Conservation (phyloP, 805 yeast genomes). For the Wickerhamomyces alni region DNA sequence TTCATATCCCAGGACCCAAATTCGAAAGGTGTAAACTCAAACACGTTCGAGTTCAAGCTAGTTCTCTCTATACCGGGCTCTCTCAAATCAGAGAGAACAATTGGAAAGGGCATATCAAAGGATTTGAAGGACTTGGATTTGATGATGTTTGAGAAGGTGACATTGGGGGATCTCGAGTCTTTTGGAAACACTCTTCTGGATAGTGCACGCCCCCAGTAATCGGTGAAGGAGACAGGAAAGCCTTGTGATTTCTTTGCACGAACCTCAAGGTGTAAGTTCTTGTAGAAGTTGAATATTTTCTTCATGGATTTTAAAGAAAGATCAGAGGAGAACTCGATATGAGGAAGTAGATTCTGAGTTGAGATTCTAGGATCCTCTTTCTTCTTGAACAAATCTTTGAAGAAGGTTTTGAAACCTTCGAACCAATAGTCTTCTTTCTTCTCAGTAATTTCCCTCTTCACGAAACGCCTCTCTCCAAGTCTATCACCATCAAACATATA, state of each 20-base stretch:
- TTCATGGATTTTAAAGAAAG: conserved; percentile 25
- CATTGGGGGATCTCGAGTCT: conserved; percentile 28
- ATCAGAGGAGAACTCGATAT: conserved; percentile 15
- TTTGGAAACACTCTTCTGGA: conserved; percentile 39
- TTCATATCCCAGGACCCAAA: conserved; percentile 64
- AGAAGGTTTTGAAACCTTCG: conserved; percentile 17
- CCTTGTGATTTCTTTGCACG: conserved; percentile 47
- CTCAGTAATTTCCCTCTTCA: conserved; percentile 3
- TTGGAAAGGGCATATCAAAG: conserved; percentile 44
- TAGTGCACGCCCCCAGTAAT: conserved; percentile 64
- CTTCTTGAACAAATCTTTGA: conserved; percentile 23
- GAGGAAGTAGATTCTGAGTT: conserved; percentile 12
- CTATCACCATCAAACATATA: background rate
- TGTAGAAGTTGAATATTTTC: conserved; percentile 40
- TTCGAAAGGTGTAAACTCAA: conserved; percentile 61
- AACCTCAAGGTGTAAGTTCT: conserved; percentile 47
- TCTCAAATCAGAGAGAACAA: conserved; percentile 35
- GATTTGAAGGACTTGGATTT: conserved; percentile 30
- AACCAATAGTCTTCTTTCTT: conserved; percentile 17
- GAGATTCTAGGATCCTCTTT: conserved; percentile 14
- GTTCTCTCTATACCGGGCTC: conserved; percentile 28
- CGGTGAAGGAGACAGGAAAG: conserved; percentile 53
- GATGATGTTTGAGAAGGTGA: conserved; percentile 34
- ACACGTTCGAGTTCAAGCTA: conserved; percentile 35
- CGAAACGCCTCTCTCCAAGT: conserved; percentile 1